Evolutionary conservation across 768 basidiomycete genomes (phyloP).

Genomic region (Cystobasidium ongulense): DNA sequence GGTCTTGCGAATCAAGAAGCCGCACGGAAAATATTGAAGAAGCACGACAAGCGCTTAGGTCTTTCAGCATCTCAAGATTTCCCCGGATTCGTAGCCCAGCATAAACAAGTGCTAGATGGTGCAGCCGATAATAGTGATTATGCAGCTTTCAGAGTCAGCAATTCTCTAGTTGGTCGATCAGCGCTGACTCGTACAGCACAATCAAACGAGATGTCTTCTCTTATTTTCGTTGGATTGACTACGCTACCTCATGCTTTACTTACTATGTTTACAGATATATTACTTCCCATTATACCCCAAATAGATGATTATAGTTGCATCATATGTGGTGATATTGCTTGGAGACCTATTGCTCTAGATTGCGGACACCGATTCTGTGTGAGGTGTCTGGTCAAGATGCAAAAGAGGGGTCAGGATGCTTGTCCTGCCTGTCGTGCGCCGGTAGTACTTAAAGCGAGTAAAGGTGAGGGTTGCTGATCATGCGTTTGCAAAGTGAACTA

Average conservation of each 20-base stretch:
- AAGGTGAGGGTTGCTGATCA: conserved; percentile 51
- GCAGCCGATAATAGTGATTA: neutral
- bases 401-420: conserved; percentile 62
- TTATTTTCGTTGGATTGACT: conserved; percentile 41
- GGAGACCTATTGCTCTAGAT: conserved; percentile 74
- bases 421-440: conserved; percentile 81
- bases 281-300: conserved; percentile 70
- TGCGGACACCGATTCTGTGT: conserved; percentile 56
- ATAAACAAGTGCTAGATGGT: neutral
- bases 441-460: conserved; percentile 64
- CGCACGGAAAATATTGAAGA: conserved; percentile 70
- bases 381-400: conserved; percentile 74
- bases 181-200: conserved; percentile 39
- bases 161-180: conserved; percentile 5
- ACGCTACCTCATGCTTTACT: conserved; percentile 61
- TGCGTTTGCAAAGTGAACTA: neutral
- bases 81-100: conserved; percentile 47
- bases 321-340: conserved; percentile 82
- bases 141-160: neutral
- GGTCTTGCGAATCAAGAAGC: conserved; percentile 75
- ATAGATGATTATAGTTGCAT: conserved; percentile 77
- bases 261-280: conserved; percentile 69
- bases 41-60: conserved; percentile 81
- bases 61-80: conserved; percentile 54
- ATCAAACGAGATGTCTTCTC: conserved; percentile 42